Conservation (phyloP, 768 basidiomycete species). For the Pleurotus tuber-regium region DNA sequence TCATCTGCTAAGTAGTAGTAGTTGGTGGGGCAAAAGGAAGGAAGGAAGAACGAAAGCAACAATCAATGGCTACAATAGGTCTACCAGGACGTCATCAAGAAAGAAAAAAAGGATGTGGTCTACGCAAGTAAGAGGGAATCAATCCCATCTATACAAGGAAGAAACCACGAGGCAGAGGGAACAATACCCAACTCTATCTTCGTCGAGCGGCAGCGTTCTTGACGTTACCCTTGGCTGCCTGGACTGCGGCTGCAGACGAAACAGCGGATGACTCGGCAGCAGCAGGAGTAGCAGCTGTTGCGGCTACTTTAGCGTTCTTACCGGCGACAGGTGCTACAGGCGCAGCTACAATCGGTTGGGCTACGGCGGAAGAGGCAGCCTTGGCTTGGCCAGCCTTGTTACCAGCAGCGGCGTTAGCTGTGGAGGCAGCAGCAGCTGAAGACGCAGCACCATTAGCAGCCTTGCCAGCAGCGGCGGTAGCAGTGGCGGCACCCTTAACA, state of each 20-base stretch:
- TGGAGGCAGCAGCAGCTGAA: background rate
- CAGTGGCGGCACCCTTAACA: background rate
- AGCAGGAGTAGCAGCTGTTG: background rate
- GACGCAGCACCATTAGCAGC: background rate
- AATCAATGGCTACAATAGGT: slow-evolving; percentile 1
- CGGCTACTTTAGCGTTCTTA: background rate
- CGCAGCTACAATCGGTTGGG: background rate
- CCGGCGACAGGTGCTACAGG: background rate
- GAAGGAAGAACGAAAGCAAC: slow-evolving; percentile 7
- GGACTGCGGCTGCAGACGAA: slow-evolving; percentile 2
- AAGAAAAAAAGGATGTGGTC: background rate
- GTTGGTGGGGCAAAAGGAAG: background rate
- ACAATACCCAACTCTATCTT: background rate
- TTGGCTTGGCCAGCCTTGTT: too few species aligned
- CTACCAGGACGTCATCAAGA: slow-evolving; percentile 8
- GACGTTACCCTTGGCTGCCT: background rate
- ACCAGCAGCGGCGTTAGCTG: background rate
- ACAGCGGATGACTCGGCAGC: background rate
- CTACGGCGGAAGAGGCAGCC: background rate
- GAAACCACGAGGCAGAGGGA: background rate
- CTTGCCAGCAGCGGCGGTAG: background rate
- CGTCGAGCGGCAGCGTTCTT: background rate
- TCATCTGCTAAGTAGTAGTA: slow-evolving; percentile 1
- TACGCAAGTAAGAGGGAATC: background rate
- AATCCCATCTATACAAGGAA: background rate